Conservation (phyloP, 1,284 basidiomycete genomes). For the Rhodofomes roseus region DNA sequence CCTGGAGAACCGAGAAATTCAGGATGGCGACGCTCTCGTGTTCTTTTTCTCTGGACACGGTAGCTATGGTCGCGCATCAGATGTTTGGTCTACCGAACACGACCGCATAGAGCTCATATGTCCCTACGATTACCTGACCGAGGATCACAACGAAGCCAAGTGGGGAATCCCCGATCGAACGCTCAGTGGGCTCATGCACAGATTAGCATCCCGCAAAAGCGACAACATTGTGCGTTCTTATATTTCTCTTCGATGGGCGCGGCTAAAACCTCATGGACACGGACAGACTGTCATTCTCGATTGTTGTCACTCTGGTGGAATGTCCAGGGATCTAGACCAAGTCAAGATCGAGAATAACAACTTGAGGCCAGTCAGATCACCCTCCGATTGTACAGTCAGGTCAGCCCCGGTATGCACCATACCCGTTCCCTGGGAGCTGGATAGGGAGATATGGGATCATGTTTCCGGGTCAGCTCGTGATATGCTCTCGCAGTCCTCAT, state of each 20-base stretch:
- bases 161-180: constrained; percentile 8
- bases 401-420: background rate
- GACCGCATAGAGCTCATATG: constrained; percentile 6
- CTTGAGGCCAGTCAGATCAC: no score
- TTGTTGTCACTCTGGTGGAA: background rate
- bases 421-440: background rate
- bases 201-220: constrained; percentile 3
- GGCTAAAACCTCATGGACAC: background rate
- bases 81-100: background rate
- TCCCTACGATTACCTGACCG: background rate
- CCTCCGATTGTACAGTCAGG: background rate
- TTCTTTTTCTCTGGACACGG: constrained; percentile 8
- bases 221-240: constrained; percentile 3
- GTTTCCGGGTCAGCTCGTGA: no score
- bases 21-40: constrained; percentile 2
- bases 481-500: background rate
- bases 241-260: background rate
- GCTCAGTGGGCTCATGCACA: constrained; percentile 4
- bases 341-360: no score
- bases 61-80: background rate
- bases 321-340: background rate
- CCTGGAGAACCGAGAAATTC: background rate
- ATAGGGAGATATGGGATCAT: no score
- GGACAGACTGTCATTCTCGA: background rate
- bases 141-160: background rate